Evolutionary conservation across 495 filamentous ascomycete species (phyloP), one percentile per base, ranked within the genome.

Genomic region (Patellaria atrata): DNA sequence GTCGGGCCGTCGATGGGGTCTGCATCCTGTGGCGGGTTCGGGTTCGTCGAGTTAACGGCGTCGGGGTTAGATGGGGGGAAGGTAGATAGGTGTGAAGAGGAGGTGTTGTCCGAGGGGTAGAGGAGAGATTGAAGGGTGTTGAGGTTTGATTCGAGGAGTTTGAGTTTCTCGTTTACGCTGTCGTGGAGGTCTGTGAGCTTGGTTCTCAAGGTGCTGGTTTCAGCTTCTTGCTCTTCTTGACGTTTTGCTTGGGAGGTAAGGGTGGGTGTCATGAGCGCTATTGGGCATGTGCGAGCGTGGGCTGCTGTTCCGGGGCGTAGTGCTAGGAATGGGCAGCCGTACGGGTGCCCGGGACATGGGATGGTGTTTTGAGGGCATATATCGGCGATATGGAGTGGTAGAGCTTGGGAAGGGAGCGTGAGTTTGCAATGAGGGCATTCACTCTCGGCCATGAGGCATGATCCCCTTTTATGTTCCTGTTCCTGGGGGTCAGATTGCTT

Each of bases 201-300:
- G n/a, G n/a, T n/a, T n/a, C n/a, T n/a, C n/a, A n/a, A n/a, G n/a
- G n/a, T n/a, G n/a, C n/a, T n/a, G n/a, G n/a, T n/a, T n/a, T n/a
- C n/a, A n/a, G 67, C 48, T 29, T 75, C 72, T 3, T 73, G 64
- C 9, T 63, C 60, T 22, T 70, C 62, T 7, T 75, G 54, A 1
- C 71, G 65, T 5, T 62, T 47, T 33, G 70, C 66, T 45, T 79
- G 74, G 3, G 61, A 56, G 31, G 67, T 57, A 19, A 80, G 59
- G 30, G 71, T 62, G 2, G 76, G 76, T 0, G 62, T 60, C 37
- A 80, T 67, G 22, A 60, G 60, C 4, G 70, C 67, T 37, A 80
- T 59, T 0, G 71, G 58, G 37, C 76, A 81, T 10, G 41, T 55
- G 28, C 61, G 51, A 19, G 61, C 60, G 40, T 81, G 76, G n/a